Evolutionary conservation across 768 basidiomycete genomes (phyloP).

Genomic region (Serendipita indica): DNA sequence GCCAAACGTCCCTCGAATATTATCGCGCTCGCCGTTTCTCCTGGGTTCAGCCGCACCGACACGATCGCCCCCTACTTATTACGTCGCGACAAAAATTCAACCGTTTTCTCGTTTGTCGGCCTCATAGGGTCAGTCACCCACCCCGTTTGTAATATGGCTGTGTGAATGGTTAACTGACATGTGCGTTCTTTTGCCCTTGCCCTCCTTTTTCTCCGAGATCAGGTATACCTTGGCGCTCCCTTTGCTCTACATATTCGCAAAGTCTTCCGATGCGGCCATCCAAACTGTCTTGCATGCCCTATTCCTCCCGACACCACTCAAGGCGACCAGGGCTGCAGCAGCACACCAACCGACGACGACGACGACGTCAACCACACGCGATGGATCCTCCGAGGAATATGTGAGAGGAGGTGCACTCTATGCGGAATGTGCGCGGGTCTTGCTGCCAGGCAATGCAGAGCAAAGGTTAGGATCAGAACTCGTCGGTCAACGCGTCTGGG

Average conservation of each 20-base stretch:
- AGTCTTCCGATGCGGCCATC: constrained; percentile 46
- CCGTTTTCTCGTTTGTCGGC: constrained; percentile 29
- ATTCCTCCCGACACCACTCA: constrained; percentile 39
- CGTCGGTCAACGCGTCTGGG: constrained; percentile 37
- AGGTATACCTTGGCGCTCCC: constrained; percentile 61
- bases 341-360: constrained; percentile 11
- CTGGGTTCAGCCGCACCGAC: constrained; percentile 60
- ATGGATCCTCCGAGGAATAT: constrained; percentile 31
- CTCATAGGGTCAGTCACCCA: constrained; percentile 32
- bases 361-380: constrained; percentile 13
- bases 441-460: constrained; percentile 42
- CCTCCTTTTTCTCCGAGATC: neutral
- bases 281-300: constrained; percentile 71
- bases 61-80: constrained; percentile 39
- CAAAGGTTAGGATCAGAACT: constrained; percentile 43
- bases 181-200: neutral
- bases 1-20: constrained; percentile 40
- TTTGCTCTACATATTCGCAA: constrained; percentile 50
- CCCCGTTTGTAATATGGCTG: neutral
- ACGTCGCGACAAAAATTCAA: constrained; percentile 16
- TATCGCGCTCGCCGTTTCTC: constrained; percentile 55
- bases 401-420: constrained; percentile 68
- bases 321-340: constrained; percentile 49
- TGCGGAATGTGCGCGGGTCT: constrained; percentile 38
- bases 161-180: constrained; percentile 4